Evolutionary conservation across 1,284 basidiomycete species (phyloP).

Genomic region (Ceratorhiza oryzae-sativae): DNA sequence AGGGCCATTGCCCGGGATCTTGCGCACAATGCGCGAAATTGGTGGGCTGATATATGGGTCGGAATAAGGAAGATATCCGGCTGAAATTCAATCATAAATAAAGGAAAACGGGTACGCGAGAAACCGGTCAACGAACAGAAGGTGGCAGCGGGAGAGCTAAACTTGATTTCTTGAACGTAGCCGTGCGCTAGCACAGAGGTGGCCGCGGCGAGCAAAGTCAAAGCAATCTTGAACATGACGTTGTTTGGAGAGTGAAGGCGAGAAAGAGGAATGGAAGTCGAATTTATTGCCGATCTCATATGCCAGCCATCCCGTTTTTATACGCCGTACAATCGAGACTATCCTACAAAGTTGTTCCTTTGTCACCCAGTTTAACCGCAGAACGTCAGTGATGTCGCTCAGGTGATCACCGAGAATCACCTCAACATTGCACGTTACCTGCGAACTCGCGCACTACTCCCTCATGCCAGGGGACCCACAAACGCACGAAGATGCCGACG

Average conservation of each 20-base stretch:
- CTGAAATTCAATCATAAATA: constrained; percentile 35
- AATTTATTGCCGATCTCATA: neutral
- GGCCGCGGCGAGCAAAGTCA: constrained; percentile 7
- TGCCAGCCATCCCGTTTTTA: neutral
- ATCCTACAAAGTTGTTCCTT: neutral
- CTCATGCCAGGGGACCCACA: neutral
- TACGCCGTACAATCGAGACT: neutral
- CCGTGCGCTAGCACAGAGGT: constrained; percentile 48
- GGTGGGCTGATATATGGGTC: constrained; percentile 53
- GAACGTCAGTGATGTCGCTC: neutral
- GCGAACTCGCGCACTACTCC: neutral
- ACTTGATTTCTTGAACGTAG: constrained; percentile 52
- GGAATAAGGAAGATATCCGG: constrained; percentile 51
- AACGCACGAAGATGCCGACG: neutral
- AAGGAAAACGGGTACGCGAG: constrained; percentile 49
- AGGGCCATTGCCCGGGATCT: constrained; percentile 49
- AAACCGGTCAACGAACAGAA: constrained; percentile 9
- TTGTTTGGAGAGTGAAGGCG: neutral
- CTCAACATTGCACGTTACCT: neutral
- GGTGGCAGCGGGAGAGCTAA: constrained; percentile 28
- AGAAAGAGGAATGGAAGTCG: neutral
- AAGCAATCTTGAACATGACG: constrained; percentile 6
- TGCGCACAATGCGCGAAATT: constrained; percentile 58
- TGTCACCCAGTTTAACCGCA: neutral
- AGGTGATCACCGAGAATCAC: constrained; percentile 6